Conservation (phyloP, 768 basidiomycete species). For the Lentinus tigrinus region DNA sequence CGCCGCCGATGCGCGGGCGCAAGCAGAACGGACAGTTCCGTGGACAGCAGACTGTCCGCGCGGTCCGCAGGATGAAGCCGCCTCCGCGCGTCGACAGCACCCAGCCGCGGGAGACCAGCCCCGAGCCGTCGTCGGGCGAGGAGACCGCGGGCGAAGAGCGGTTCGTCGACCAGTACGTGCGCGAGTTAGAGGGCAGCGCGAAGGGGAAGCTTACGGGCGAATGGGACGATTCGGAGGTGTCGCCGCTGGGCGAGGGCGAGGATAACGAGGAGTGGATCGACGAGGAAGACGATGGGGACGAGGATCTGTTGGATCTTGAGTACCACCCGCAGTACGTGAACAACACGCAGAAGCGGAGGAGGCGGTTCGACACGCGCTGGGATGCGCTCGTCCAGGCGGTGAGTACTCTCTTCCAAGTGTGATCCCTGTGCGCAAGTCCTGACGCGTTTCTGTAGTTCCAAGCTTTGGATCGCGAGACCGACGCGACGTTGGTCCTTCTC, state of each 20-base stretch:
- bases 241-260: conserved; percentile 25
- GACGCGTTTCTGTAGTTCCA: conserved; percentile 53
- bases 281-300: conserved; percentile 61
- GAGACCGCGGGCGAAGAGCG: conserved; percentile 72
- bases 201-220: conserved; percentile 39
- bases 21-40: conserved; percentile 42
- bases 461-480: conserved; percentile 75
- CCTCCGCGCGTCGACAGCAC: conserved; percentile 83
- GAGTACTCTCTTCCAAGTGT: conserved; percentile 21
- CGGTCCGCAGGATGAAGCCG: conserved; percentile 45
- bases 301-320: conserved; percentile 72
- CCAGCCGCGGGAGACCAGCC: conserved; percentile 78
- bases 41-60: conserved; percentile 18
- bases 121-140: conserved; percentile 67
- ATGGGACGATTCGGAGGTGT: conserved; percentile 24
- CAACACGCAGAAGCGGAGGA: conserved; percentile 63
- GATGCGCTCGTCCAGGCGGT: conserved; percentile 74
- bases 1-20: conserved; percentile 45
- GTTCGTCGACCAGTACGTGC: conserved; percentile 22
- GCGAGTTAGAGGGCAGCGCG: conserved; percentile 25
- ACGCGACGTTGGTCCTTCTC: conserved; percentile 71
- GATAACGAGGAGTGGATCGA: conserved; percentile 68
- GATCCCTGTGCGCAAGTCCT: conserved; percentile 10
- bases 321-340: conserved; percentile 72
- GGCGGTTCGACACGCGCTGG: conserved; percentile 77